Base-by-base conservation (phyloP, 148 eudicot genomes). In the Beta vulgaris region DNA sequence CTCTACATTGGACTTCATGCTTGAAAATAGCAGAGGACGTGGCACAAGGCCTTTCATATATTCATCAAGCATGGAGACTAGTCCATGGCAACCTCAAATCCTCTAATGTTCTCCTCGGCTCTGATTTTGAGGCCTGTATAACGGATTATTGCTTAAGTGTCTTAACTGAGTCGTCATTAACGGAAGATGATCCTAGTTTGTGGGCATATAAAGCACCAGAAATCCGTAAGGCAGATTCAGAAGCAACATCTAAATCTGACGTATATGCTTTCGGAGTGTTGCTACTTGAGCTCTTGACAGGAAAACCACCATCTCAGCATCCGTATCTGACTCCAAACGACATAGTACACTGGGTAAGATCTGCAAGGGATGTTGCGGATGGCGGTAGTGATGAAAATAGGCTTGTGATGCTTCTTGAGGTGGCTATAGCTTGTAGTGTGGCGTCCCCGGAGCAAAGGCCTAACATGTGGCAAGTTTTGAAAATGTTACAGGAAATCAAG, bases 1-100 rank as follows among this genome's bases (percentile, higher is more conserved):
- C 97, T 18, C 83, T 91, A 28, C 97, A 91, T 75, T 91, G 97
- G 97, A 91, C 97, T 34, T 91, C 97, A 61, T 91, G 97, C 83
- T 69, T 91, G 71, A 91, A 91, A 79, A 91, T 91, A 81, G 91
- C 97, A 53, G 97, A 91, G 44, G 97, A 91, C 51, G 73, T 87
- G 76, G 93, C 93, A 29, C 92, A 91, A 78, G 93, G 97, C 73
- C 93, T 91, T 49, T 84, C 89, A 28, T 91, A 85, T 82, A 85
- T 91, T 73, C 97, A 91, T 87, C 93, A 89, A 86, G 90, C 93
- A 1, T 86, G 90, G 88, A 83, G 88, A 73, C 82, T 89, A 14
- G 87, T 85, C 73, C 97, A 91, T 61, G 97, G 93, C 75, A 89
- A 91, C 69, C 90, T 91, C 73, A 91, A 91, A 71, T 79, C 97